These are phyloP conservation scores for Hyphopichia wangnamkhiaoensis DNA, from an alignment of 1,139 yeast species.

Conservation along the genomic window DNA sequence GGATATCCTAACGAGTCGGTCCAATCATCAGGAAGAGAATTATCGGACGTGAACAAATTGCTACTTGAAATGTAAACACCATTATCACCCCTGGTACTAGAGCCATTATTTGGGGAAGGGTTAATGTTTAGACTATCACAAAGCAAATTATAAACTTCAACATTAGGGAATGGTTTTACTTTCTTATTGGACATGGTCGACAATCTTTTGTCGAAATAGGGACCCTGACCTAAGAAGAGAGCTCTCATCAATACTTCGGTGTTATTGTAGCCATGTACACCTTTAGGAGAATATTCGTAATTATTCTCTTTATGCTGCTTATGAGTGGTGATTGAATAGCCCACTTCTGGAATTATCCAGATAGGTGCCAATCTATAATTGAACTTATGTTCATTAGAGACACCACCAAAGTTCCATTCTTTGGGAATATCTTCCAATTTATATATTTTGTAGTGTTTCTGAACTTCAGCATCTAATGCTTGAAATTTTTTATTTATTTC, in stretches of 20 bases:
- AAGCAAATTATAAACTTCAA: constrained; percentile 70
- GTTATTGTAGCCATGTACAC: constrained; percentile 85
- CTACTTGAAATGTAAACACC: constrained; percentile 15
- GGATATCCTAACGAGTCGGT: constrained; percentile 57
- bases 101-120: constrained; percentile 67
- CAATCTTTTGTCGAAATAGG: constrained; percentile 53
- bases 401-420: constrained; percentile 69
- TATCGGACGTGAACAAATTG: constrained; percentile 15
- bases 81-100: constrained; percentile 17
- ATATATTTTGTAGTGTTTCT: constrained; percentile 48
- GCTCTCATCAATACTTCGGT: constrained; percentile 82
- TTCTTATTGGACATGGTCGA: constrained; percentile 21
- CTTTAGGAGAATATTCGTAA: constrained; percentile 60
- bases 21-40: constrained; percentile 53
- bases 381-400: constrained; percentile 38
- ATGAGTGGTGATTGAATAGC: constrained; percentile 73
- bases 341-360: constrained; percentile 82
- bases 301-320: constrained; percentile 52
- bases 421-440: constrained; percentile 60
- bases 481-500: constrained; percentile 24
- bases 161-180: constrained; percentile 68
- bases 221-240: constrained; percentile 77
- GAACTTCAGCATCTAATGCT: constrained; percentile 18
- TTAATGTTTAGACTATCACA: constrained; percentile 64
- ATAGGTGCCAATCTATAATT: constrained; percentile 74